Evolutionary conservation across 129 eudicot genomes (phyloP).

Genomic region (Tagetes erecta): DNA sequence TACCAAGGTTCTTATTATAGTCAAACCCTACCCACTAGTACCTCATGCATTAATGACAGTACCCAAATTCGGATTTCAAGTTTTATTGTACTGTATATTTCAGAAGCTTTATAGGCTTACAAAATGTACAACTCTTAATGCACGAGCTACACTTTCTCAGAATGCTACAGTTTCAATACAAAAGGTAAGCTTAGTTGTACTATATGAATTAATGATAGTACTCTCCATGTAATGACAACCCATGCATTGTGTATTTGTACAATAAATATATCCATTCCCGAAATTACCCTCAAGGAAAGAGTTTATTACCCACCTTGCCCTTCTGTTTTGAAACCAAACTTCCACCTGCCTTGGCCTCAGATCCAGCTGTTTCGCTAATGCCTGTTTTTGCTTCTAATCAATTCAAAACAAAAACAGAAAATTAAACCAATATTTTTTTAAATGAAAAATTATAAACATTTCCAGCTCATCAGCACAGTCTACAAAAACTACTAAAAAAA

Average conservation of each 20-base stretch:
- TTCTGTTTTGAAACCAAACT: conserved; percentile 96
- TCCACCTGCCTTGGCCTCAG: conserved; percentile 94
- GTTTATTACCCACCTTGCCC: conserved; percentile 71
- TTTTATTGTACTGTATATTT: background rate
- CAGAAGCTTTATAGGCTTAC: background rate
- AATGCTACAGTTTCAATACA: conserved; percentile 31
- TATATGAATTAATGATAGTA: conserved; percentile 28
- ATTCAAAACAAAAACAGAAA: conserved; percentile 18
- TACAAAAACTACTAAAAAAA: background rate
- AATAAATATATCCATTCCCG: background rate
- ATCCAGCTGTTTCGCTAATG: conserved; percentile 81
- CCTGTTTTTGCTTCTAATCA: conserved; percentile 73
- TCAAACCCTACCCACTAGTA: conserved; percentile 35
- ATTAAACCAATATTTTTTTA: no score
- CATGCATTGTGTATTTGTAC: conserved; percentile 32
- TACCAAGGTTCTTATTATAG: conserved; percentile 29
- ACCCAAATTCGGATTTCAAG: conserved; percentile 18
- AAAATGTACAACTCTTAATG: conserved; percentile 29
- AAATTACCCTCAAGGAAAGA: conserved; percentile 29
- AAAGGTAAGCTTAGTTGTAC: conserved; percentile 29
- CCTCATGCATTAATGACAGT: conserved; percentile 15
- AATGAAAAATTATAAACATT: no score
- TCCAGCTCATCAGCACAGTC: background rate
- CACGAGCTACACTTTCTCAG: conserved; percentile 15
- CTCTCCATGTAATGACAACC: conserved; percentile 21